Evolutionary conservation across 495 filamentous ascomycete genomes (phyloP).

Genomic region (Aspergillus homomorphus): DNA sequence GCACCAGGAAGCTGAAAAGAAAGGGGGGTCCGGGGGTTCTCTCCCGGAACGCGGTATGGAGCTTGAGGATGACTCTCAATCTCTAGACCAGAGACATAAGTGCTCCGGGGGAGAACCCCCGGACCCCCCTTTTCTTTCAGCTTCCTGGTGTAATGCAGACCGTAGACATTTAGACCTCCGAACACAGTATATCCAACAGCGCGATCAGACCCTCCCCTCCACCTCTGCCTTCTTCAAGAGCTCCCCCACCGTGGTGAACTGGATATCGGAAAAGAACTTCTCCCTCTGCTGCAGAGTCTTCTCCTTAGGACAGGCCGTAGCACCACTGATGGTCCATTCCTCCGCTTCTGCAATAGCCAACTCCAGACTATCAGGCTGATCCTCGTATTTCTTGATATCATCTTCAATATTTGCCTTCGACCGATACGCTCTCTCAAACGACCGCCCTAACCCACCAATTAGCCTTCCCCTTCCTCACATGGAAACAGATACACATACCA

Average conservation of each 20-base stretch:
- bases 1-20: no score
- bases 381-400: constrained; percentile 9
- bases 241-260: background rate
- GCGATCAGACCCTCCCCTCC: background rate
- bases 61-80: no score
- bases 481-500: background rate
- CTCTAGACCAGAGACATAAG: no score
- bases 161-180: no score
- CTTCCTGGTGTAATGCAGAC: no score
- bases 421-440: background rate
- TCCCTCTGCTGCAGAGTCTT: background rate
- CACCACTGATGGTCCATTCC: background rate
- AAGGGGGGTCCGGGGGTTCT: no score
- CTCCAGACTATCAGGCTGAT: constrained; percentile 53
- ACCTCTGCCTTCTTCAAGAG: background rate
- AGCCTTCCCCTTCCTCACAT: no score
- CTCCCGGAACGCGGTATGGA: no score
- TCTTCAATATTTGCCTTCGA: background rate
- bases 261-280: background rate
- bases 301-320: background rate
- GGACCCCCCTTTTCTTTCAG: no score
- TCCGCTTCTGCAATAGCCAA: background rate
- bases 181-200: no score
- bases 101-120: no score
- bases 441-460: background rate